A percentile compares a stretch with the other conserved stretches of the same genome.
phyloP scores from a whole-genome alignment of 192 early-diverging fungal species.

The Coemansia sp. region DNA sequence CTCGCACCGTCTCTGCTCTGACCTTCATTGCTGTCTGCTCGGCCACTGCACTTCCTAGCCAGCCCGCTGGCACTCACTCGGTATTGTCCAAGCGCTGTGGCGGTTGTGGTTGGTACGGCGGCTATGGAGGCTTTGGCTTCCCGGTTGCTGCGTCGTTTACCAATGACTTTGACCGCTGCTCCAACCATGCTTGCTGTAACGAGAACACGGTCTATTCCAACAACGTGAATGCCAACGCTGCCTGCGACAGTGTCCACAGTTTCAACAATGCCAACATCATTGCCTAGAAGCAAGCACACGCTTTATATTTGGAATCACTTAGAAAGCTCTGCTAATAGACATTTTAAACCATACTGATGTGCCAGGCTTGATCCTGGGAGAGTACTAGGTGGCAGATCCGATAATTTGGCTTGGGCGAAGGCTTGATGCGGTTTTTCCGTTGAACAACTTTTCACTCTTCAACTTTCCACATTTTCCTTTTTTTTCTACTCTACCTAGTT shows the following conservation, averaged over 20 bases:
- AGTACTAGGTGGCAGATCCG: too few species aligned
- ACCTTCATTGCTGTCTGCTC: neutral
- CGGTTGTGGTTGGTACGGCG: neutral
- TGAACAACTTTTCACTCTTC: too few species aligned
- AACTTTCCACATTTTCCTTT: neutral
- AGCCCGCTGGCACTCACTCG: neutral
- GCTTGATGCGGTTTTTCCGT: too few species aligned
- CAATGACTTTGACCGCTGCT: conserved; percentile 13
- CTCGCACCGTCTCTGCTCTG: neutral
- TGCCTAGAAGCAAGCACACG: conserved; percentile 56
- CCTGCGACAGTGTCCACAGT: conserved; percentile 56
- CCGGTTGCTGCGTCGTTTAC: conserved; percentile 18
- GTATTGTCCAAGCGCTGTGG: neutral
- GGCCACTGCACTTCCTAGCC: neutral
- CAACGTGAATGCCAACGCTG: conserved; percentile 7
- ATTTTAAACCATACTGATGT: too few species aligned
- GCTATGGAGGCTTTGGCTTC: neutral
- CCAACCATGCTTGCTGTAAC: conserved; percentile 17
- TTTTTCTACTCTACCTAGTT: neutral
- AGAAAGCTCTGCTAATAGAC: too few species aligned
- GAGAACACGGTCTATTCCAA: conserved; percentile 23
- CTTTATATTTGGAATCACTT: neutral
- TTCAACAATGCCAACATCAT: conserved; percentile 68
- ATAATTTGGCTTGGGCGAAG: too few species aligned
- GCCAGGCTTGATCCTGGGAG: too few species aligned